phyloP scores from a whole-genome alignment of 2,329 filamentous ascomycete genomes.

The Botrytis deweyae region DNA sequence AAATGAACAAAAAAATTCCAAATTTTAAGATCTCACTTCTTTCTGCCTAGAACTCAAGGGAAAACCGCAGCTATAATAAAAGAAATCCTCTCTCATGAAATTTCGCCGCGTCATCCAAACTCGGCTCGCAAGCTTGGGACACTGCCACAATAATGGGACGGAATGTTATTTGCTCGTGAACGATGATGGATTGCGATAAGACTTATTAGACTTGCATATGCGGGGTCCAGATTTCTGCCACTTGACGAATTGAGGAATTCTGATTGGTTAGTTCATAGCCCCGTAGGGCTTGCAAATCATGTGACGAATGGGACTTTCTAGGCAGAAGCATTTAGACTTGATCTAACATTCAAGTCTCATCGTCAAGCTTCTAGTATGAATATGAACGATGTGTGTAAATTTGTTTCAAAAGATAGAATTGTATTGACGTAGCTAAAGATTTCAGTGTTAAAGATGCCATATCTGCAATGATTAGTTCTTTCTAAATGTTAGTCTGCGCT shows the following conservation, averaged over 20 bases:
- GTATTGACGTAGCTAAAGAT: background rate
- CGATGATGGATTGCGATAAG: background rate
- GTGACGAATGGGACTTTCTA: background rate
- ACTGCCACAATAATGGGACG: background rate
- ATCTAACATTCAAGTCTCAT: background rate
- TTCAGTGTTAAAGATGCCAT: background rate
- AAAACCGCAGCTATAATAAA: background rate
- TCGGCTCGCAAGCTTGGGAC: background rate
- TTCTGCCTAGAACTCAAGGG: background rate
- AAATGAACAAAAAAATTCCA: background rate
- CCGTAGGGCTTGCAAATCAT: background rate
- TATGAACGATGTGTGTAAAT: background rate
- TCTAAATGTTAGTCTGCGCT: constrained; percentile 32
- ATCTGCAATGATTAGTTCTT: constrained; percentile 22
- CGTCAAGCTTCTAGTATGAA: background rate
- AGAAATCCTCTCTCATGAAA: background rate
- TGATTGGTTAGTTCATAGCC: background rate
- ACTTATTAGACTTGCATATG: background rate
- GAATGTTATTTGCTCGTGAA: background rate
- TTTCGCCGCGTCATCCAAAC: background rate
- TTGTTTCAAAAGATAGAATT: background rate
- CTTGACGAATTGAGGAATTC: background rate
- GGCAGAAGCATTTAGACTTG: constrained; percentile 17
- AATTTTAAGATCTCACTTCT: background rate
- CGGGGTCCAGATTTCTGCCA: background rate